Conservation (phyloP, 768 basidiomycete genomes). For the Hericium rajendrae region DNA sequence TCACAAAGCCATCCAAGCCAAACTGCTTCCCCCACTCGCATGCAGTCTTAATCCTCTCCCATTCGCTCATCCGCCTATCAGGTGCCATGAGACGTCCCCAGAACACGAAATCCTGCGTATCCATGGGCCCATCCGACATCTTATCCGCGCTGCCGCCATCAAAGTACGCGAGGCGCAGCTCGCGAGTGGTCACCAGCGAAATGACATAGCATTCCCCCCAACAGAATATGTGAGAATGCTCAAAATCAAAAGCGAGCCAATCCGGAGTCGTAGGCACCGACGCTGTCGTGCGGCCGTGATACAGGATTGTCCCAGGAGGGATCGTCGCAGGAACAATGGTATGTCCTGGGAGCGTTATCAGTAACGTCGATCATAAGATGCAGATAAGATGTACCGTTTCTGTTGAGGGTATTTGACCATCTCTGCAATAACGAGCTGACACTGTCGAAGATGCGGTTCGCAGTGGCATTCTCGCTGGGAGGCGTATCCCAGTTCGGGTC, state of each 20-base stretch:
- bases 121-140: neutral
- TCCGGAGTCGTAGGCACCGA: conserved; percentile 21
- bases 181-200: conserved; percentile 16
- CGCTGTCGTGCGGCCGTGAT: conserved; percentile 20
- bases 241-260: conserved; percentile 27
- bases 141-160: conserved; percentile 23
- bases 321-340: conserved; percentile 25
- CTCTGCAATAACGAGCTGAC: conserved; percentile 24
- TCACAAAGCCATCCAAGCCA: conserved; percentile 37
- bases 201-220: neutral
- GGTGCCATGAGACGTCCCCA: neutral
- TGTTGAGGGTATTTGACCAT: conserved; percentile 27
- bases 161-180: conserved; percentile 25
- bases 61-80: conserved; percentile 17
- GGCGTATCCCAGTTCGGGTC: conserved; percentile 1
- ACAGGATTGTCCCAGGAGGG: conserved; percentile 27
- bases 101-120: neutral
- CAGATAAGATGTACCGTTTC: conserved; percentile 20
- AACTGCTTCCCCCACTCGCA: conserved; percentile 35
- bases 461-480: conserved; percentile 19
- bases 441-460: conserved; percentile 25
- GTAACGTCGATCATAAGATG: conserved; percentile 15
- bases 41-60: conserved; percentile 25
- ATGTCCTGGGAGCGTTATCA: conserved; percentile 9
- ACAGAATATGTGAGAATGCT: conserved; percentile 32